phyloP scores from a whole-genome alignment of 345 rosid species.

The Pelargonium nanum region DNA sequence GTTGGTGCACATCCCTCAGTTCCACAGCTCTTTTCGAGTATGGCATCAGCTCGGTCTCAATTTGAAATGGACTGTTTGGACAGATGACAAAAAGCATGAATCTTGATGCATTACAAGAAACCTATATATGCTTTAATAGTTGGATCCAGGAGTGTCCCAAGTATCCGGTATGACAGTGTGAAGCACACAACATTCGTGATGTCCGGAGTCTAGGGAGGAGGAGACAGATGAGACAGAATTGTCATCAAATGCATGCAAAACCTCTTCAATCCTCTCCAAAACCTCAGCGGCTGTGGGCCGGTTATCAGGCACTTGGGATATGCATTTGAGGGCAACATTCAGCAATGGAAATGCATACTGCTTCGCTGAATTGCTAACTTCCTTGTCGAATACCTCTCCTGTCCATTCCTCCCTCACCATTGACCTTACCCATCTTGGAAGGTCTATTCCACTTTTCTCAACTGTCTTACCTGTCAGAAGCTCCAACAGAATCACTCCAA shows the following conservation, averaged over 20 bases:
- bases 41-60: too few relatives aligned
- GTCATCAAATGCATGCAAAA: slow-evolving; percentile 12
- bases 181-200: slow-evolving; percentile 30
- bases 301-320: slow-evolving; percentile 29
- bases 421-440: slow-evolving; percentile 55
- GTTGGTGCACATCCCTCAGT: too few relatives aligned
- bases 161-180: slow-evolving; percentile 43
- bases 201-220: slow-evolving; percentile 22
- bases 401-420: slow-evolving; percentile 72
- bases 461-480: slow-evolving; percentile 44
- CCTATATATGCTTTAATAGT: slow-evolving; percentile 11
- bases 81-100: too few relatives aligned
- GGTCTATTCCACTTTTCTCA: slow-evolving; percentile 40
- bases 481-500: slow-evolving; percentile 42
- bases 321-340: slow-evolving; percentile 40
- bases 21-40: too few relatives aligned
- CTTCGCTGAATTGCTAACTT: slow-evolving; percentile 28
- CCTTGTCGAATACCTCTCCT: slow-evolving; percentile 57
- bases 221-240: slow-evolving; percentile 18
- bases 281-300: slow-evolving; percentile 32
- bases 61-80: too few relatives aligned
- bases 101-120: too few relatives aligned
- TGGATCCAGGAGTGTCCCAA: slow-evolving; percentile 50
- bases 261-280: slow-evolving; percentile 36
- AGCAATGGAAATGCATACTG: slow-evolving; percentile 50